Conservation (phyloP, 352 stramenopile genomes). For the Globisporangium cylindrosporum region DNA sequence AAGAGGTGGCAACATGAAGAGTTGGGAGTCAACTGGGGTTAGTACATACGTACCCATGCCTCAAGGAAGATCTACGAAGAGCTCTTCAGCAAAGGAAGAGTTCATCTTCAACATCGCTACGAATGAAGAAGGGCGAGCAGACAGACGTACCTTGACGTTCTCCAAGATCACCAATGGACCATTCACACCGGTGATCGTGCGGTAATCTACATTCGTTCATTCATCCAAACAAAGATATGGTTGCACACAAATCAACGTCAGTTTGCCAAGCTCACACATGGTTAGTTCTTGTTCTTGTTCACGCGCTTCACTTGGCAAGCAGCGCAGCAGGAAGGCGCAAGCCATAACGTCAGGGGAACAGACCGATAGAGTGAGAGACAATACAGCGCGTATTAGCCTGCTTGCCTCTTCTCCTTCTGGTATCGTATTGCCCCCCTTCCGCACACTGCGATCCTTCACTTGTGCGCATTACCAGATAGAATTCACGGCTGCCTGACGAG, state of each 20-base stretch:
- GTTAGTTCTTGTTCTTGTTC: too few species aligned
- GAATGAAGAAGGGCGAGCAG: neutral
- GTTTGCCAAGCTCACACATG: too few species aligned
- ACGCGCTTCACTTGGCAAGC: too few species aligned
- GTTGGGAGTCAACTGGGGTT: neutral
- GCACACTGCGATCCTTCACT: too few species aligned
- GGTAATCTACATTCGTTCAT: constrained; percentile 72
- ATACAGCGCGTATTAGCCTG: too few species aligned
- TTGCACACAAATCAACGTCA: too few species aligned
- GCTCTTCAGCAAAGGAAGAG: neutral
- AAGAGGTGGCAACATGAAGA: neutral
- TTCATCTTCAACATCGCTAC: neutral
- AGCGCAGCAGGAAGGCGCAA: too few species aligned
- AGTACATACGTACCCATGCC: neutral
- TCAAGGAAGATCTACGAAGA: neutral
- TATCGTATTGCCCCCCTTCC: too few species aligned
- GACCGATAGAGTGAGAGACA: too few species aligned
- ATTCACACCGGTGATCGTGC: constrained; percentile 98
- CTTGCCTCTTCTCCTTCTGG: too few species aligned
- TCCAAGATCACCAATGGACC: constrained; percentile 98
- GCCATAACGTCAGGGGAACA: too few species aligned
- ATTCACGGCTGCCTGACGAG: too few species aligned
- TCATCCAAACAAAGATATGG: neutral
- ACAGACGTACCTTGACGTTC: constrained; percentile 94
- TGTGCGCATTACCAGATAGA: neutral